Evolutionary conservation across 192 early-diverging fungal genomes (phyloP).

Genomic region (Backusella westeae): DNA sequence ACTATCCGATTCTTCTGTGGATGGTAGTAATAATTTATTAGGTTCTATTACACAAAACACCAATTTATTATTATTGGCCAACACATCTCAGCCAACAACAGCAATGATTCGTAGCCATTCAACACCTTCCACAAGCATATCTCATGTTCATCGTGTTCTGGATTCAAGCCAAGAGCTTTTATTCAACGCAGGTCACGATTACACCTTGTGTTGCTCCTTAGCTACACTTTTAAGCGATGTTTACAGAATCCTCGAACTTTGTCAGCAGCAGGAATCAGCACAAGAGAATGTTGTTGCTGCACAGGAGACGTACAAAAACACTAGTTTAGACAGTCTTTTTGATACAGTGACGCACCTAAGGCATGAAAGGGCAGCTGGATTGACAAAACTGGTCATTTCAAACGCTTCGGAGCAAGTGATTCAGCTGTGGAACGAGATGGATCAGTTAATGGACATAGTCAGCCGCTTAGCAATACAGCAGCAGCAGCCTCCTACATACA

Average conservation of each 20-base stretch:
- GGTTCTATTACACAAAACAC: slow-evolving; percentile 29
- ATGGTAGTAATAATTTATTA: slow-evolving; percentile 8
- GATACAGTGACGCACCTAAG: background rate
- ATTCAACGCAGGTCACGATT: slow-evolving; percentile 33
- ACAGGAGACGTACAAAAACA: background rate
- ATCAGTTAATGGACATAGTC: slow-evolving; percentile 37
- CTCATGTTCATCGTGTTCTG: slow-evolving; percentile 13
- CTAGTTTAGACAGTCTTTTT: background rate
- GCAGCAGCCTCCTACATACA: slow-evolving; percentile 21
- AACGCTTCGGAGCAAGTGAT: background rate
- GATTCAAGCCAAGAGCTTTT: slow-evolving; percentile 15
- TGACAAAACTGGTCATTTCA: background rate
- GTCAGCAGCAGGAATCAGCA: slow-evolving; percentile 25
- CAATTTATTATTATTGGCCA: background rate
- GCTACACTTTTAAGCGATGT: slow-evolving; percentile 50
- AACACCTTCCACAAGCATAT: slow-evolving; percentile 17
- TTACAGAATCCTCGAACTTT: slow-evolving; percentile 46
- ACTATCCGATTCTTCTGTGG: slow-evolving; percentile 24
- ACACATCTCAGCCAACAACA: background rate
- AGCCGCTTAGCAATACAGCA: slow-evolving; percentile 6
- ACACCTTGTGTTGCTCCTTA: slow-evolving; percentile 53
- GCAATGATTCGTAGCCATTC: slow-evolving; percentile 19
- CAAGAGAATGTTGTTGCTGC: background rate
- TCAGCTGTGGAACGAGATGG: slow-evolving; percentile 40
- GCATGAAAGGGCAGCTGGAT: background rate